Percentiles rank a stretch among this genome's conserved stretches.
phyloP scores from a whole-genome alignment of 345 rosid species.

The Adansonia digitata region DNA sequence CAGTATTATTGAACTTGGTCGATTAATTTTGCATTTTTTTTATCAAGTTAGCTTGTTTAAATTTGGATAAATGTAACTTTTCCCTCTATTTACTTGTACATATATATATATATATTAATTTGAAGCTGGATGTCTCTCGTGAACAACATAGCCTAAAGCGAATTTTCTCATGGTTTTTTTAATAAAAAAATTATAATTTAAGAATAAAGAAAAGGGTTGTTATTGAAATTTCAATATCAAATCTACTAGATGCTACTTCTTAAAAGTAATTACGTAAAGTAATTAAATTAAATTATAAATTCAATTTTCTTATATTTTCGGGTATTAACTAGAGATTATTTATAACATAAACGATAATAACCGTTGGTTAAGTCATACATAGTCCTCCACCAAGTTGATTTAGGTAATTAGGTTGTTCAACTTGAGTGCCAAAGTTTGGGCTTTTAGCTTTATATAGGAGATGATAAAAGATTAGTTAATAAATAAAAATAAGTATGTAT shows the following conservation, averaged over 20 bases:
- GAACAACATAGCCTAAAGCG: too few relatives aligned
- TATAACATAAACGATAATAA: too few relatives aligned
- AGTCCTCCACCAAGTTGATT: too few relatives aligned
- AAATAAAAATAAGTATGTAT: neutral
- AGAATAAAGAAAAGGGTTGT: too few relatives aligned
- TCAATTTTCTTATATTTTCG: neutral
- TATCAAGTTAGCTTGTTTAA: neutral
- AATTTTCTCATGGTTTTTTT: neutral
- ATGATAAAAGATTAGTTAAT: neutral
- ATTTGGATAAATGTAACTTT: neutral
- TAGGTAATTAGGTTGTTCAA: too few relatives aligned
- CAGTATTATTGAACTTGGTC: neutral
- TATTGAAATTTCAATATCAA: too few relatives aligned
- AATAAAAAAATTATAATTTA: too few relatives aligned
- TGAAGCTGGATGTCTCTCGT: neutral
- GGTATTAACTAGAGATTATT: neutral
- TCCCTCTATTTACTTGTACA: neutral
- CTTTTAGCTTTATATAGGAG: neutral
- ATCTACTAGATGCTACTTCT: too few relatives aligned
- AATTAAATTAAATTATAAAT: too few relatives aligned
- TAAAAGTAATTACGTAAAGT: too few relatives aligned
- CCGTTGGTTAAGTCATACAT: too few relatives aligned
- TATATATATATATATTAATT: too few relatives aligned
- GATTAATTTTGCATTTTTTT: neutral
- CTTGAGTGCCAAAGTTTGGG: neutral